A percentile compares a stretch with the other conserved stretches of the same genome.
phyloP scores from a whole-genome alignment of 352 stramenopile genomes.

The Hyaloperonospora arabidopsidis region DNA sequence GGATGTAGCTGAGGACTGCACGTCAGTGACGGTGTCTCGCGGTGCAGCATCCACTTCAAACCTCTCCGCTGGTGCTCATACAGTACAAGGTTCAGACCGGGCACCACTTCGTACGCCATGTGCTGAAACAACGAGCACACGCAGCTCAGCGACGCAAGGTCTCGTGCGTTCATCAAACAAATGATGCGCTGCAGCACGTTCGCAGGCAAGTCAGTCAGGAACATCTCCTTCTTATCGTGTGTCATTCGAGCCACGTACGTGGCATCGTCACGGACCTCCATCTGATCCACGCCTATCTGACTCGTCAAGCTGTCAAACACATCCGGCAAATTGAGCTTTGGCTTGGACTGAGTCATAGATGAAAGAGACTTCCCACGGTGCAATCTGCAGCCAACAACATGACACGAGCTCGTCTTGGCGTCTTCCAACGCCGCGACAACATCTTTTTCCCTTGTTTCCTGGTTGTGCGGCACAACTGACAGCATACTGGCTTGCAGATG shows the following conservation, averaged over 20 bases:
- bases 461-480: conserved; percentile 23
- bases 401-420: conserved; percentile 41
- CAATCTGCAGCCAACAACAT: conserved; percentile 58
- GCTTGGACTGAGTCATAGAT: conserved; percentile 3
- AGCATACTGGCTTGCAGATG: conserved; percentile 49
- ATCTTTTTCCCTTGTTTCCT: conserved; percentile 10
- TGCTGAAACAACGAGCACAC: conserved; percentile 75
- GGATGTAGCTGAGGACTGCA: conserved; percentile 36
- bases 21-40: conserved; percentile 42
- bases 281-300: conserved; percentile 41
- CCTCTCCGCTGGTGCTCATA: conserved; percentile 68
- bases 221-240: conserved; percentile 17
- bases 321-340: conserved; percentile 47
- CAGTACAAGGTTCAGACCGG: conserved; percentile 58
- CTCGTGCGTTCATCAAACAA: conserved; percentile 48
- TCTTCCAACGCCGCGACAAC: conserved; percentile 19
- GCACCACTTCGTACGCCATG: conserved; percentile 77
- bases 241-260: conserved; percentile 55
- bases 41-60: conserved; percentile 74
- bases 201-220: conserved; percentile 62
- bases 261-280: conserved; percentile 34
- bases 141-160: conserved; percentile 47
- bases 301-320: conserved; percentile 62
- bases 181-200: conserved; percentile 51
- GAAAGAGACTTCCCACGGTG: conserved; percentile 21